Evolutionary conservation across 805 yeast genomes (phyloP), one percentile per base, ranked within the genome.

Genomic region (Candida coleopterorum): DNA sequence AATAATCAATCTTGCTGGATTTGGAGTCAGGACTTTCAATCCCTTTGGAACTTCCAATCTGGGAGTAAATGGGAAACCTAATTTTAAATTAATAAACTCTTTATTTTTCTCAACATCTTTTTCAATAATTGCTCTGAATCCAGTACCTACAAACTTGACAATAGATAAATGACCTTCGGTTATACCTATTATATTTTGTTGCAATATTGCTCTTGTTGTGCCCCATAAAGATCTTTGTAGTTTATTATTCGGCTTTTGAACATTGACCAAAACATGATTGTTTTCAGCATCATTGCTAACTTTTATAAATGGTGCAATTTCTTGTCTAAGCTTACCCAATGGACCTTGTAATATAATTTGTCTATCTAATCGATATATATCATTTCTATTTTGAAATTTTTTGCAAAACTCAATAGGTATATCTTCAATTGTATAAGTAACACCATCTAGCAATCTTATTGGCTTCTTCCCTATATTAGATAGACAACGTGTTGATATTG

Each of bases 201-300:
- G 77, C 32, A 93, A 57, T 40, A 81, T 68, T 0, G 94, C 73
- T 56, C 98, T 76, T 35, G 82, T 73, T 6, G 97, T 93, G 12
- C 98, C 99, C 97, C 97, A 93, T 75, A 93, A 77, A 14, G 94
- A 68, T 46, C 82, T 77, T 64, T 93, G 98, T 37, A 75, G 66
- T 52, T 76, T 80, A 48, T 74, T 64, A 2, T 55, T 51, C 4
- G 78, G 68, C 48, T 81, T 73, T 26, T 64, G 62, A n/a, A 89
- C 85, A 1, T 64, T 40, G 3, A 90, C 79, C 4, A 55, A 45
- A 25, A 84, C 56, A 33, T 65, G 63, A 26, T 64, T 65, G 9
- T 60, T 56, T 4, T 60, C 60, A 6, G 30, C 27, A 3, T 33
- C 42, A n/a, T 52, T 44, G 2, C 53, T 47, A 3, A 84, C 40